These are phyloP conservation scores for Cutaneotrichosporon spelunceum DNA, from an alignment of 1,284 basidiomycete genomes.

Conservation along the genomic window DNA sequence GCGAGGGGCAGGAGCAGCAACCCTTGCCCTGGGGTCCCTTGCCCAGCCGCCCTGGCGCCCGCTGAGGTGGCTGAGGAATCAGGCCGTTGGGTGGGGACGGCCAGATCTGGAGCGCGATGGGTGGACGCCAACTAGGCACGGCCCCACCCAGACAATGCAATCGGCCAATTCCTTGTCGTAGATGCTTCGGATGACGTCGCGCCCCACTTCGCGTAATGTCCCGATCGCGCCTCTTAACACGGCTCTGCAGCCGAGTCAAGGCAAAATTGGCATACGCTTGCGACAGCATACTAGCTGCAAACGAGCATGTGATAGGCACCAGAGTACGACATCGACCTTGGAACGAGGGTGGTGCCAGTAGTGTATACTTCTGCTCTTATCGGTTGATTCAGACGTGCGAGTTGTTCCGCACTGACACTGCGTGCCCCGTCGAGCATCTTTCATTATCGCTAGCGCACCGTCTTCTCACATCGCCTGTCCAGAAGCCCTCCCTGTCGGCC, in stretches of 20 bases:
- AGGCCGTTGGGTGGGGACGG: too few species aligned
- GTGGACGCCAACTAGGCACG: too few species aligned
- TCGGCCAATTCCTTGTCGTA: neutral
- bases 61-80: too few species aligned
- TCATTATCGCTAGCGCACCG: too few species aligned
- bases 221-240: neutral
- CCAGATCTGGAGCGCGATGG: too few species aligned
- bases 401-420: neutral
- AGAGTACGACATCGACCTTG: neutral
- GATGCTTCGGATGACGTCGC: neutral
- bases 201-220: neutral
- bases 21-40: neutral
- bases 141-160: too few species aligned
- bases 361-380: too few species aligned
- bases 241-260: neutral
- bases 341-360: too few species aligned
- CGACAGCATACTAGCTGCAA: neutral
- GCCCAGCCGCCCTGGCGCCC: too few species aligned
- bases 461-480: too few species aligned
- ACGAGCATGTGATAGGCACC: neutral
- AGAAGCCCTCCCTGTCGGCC: too few species aligned
- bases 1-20: neutral
- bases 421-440: too few species aligned
- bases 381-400: neutral
- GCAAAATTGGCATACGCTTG: neutral